phyloP scores from a whole-genome alignment of 2,329 filamentous ascomycete species.

The Aspergillus amoenus region DNA sequence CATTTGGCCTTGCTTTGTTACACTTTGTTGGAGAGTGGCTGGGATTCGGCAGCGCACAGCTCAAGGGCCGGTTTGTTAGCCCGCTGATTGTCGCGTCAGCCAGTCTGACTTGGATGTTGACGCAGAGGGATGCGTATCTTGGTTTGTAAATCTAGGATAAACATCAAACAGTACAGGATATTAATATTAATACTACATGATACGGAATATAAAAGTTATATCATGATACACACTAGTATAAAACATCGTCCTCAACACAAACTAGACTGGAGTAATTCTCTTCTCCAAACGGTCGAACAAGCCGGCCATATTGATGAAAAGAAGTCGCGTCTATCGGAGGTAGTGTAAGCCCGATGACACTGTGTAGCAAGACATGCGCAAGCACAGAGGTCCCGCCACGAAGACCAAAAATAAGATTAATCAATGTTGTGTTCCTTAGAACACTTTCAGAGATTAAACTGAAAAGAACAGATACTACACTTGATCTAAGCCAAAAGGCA shows the following conservation, averaged over 20 bases:
- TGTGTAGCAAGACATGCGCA: conserved; percentile 65
- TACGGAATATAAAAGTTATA: neutral
- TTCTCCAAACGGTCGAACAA: conserved; percentile 59
- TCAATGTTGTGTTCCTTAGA: conserved; percentile 70
- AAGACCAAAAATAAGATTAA: conserved; percentile 77
- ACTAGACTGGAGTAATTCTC: conserved; percentile 27
- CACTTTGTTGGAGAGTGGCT: conserved; percentile 83
- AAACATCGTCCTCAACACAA: no score
- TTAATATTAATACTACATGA: neutral
- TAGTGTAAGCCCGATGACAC: conserved; percentile 78
- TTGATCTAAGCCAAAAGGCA: conserved; percentile 77
- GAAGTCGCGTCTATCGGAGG: conserved; percentile 66
- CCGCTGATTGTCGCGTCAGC: conserved; percentile 58
- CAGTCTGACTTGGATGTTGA: conserved; percentile 61
- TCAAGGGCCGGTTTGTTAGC: conserved; percentile 58
- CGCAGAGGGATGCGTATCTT: conserved; percentile 51
- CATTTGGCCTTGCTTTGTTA: conserved; percentile 72
- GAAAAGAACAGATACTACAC: conserved; percentile 97
- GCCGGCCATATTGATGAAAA: conserved; percentile 54
- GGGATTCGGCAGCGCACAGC: conserved; percentile 72
- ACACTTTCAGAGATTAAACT: conserved; percentile 93
- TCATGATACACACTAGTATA: no score
- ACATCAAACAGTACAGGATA: no score
- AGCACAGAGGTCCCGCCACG: conserved; percentile 65
- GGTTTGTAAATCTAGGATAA: neutral